Conservation (phyloP, 805 yeast genomes). For the Scheffersomyces stipitis region DNA sequence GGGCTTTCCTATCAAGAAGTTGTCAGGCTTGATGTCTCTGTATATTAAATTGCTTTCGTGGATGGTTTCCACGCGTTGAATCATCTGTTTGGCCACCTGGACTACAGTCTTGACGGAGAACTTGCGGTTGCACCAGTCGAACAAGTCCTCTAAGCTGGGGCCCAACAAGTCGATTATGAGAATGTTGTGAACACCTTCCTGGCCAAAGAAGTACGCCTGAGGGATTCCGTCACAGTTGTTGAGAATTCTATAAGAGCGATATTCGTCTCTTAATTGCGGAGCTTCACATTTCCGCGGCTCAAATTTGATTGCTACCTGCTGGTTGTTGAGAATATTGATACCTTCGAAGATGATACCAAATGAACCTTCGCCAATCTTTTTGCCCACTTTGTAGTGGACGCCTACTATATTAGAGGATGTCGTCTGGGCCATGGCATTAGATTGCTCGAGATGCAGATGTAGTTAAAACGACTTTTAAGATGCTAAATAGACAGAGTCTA, state of each 20-base stretch:
- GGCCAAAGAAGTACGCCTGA: constrained; percentile 96
- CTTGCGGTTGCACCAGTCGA: constrained; percentile 97
- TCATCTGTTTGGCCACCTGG: constrained; percentile 94
- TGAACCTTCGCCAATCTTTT: constrained; percentile 97
- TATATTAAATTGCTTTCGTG: constrained; percentile 90
- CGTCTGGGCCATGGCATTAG: constrained; percentile 32
- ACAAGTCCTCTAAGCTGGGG: constrained; percentile 92
- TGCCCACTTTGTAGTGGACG: constrained; percentile 93
- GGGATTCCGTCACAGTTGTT: constrained; percentile 87
- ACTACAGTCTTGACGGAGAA: constrained; percentile 87
- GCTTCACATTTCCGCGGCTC: constrained; percentile 97
- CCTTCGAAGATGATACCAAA: constrained; percentile 98
- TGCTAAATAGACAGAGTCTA: too few species aligned
- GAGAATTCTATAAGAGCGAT: constrained; percentile 87
- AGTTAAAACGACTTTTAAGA: too few species aligned
- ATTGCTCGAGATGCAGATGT: too few species aligned
- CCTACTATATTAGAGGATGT: constrained; percentile 74
- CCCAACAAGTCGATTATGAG: constrained; percentile 93
- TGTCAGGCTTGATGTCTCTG: constrained; percentile 97
- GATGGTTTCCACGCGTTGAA: constrained; percentile 77
- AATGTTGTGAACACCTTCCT: constrained; percentile 95
- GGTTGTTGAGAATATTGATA: constrained; percentile 83
- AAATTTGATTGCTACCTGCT: constrained; percentile 94
- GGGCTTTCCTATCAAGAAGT: constrained; percentile 90
- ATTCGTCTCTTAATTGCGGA: constrained; percentile 95